These are phyloP conservation scores for Claviceps paspali DNA, from an alignment of 2,329 filamentous ascomycete species.

Conservation along the genomic window DNA sequence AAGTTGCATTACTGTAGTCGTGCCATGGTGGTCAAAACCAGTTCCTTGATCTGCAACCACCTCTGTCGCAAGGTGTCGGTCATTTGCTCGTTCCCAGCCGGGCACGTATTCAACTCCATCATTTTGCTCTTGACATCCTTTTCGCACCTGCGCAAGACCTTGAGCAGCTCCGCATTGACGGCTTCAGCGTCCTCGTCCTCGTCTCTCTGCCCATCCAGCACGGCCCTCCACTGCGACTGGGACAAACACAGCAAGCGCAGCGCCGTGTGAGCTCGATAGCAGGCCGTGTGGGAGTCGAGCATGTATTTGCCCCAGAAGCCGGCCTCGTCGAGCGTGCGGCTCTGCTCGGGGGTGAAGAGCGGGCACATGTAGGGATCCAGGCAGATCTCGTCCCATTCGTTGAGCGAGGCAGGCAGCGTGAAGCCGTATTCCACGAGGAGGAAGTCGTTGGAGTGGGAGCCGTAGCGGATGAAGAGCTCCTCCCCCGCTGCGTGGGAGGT, in stretches of 20 bases:
- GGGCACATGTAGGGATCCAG: conserved; percentile 33
- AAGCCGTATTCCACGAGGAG: conserved; percentile 53
- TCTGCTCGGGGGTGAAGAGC: conserved; percentile 19
- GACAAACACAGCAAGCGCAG: conserved; percentile 24
- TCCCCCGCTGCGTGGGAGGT: conserved; percentile 42
- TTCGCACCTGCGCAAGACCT: conserved; percentile 23
- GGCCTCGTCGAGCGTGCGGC: conserved; percentile 23
- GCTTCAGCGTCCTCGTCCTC: conserved; percentile 28
- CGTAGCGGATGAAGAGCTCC: conserved; percentile 56
- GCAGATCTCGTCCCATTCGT: conserved; percentile 35
- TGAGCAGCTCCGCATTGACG: conserved; percentile 21
- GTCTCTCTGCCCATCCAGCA: conserved; percentile 30
- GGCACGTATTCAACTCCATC: conserved; percentile 16
- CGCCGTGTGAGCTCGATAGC: conserved; percentile 41
- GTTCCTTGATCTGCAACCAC: conserved; percentile 14
- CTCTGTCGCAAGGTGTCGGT: conserved; percentile 8
- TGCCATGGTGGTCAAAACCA: conserved; percentile 9
- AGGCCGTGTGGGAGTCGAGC: conserved; percentile 33
- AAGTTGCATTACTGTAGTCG: conserved; percentile 7
- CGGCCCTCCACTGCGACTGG: conserved; percentile 24
- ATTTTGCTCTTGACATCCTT: conserved; percentile 17
- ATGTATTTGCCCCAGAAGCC: conserved; percentile 37
- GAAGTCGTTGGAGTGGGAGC: conserved; percentile 54
- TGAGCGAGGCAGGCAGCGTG: conserved; percentile 24
- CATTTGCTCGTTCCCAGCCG: conserved; percentile 14